Evolutionary conservation across 768 basidiomycete genomes (phyloP).

Genomic region (Lactifluus rugatus): DNA sequence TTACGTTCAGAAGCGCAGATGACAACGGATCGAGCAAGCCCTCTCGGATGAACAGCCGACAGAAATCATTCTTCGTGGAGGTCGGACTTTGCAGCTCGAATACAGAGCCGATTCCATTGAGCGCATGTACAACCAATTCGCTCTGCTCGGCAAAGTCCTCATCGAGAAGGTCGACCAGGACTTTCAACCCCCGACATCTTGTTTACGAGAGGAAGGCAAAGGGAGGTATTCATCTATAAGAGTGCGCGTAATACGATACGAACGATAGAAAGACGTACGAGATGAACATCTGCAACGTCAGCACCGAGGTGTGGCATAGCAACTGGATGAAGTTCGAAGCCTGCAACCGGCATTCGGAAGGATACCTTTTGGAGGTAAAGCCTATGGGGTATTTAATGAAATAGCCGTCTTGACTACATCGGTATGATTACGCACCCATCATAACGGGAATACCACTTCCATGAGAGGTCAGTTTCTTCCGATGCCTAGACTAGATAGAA

Average conservation of each 20-base stretch:
- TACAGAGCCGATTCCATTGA: constrained; percentile 90
- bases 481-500: neutral
- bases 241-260: neutral
- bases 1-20: constrained; percentile 80
- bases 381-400: constrained; percentile 34
- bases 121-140: constrained; percentile 83
- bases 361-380: constrained; percentile 90
- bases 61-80: constrained; percentile 90
- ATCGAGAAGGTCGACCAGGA: constrained; percentile 91
- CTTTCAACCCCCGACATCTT: constrained; percentile 90
- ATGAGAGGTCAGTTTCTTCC: neutral
- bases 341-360: constrained; percentile 87
- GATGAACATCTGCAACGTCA: constrained; percentile 98
- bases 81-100: constrained; percentile 95
- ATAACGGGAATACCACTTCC: constrained; percentile 87
- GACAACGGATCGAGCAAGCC: constrained; percentile 90
- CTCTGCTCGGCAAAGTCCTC: constrained; percentile 91
- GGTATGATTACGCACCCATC: constrained; percentile 50
- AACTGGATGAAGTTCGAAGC: constrained; percentile 92
- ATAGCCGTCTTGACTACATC: constrained; percentile 1
- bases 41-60: constrained; percentile 95
- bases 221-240: neutral
- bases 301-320: constrained; percentile 83
- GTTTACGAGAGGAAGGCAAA: neutral
- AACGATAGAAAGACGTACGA: constrained; percentile 51